These are phyloP conservation scores for Zelonia costaricensis DNA, from an alignment of 208 protist species.

Conservation along the genomic window DNA sequence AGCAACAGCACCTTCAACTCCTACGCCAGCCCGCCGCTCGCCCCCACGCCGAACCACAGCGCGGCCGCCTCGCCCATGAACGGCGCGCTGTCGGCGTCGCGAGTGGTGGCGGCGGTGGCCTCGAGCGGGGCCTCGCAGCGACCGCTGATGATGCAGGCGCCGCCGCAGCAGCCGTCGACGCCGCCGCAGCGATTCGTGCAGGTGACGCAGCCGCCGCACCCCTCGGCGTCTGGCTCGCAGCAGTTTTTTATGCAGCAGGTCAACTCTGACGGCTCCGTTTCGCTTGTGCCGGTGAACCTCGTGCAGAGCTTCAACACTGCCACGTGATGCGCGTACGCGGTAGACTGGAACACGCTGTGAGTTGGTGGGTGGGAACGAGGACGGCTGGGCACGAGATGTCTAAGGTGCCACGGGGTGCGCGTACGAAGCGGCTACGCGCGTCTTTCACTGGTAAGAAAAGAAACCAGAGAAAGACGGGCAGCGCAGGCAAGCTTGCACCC, in stretches of 20 bases:
- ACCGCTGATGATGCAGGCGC: not conserved
- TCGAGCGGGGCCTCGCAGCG: not conserved
- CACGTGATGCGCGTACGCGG: not conserved
- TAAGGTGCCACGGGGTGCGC: no score
- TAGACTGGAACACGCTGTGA: no score
- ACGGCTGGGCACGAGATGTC: no score
- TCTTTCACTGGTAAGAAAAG: no score
- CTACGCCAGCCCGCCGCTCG: constrained; percentile 1
- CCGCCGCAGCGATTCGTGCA: constrained; percentile 4
- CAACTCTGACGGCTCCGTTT: constrained; percentile 29
- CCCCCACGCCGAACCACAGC: constrained; percentile 23
- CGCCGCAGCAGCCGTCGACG: not conserved
- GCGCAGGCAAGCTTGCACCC: no score
- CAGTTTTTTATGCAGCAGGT: constrained; percentile 32
- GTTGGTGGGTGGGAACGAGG: no score
- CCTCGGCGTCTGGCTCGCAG: constrained; percentile 15
- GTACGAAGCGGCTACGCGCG: no score
- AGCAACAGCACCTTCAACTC: constrained; percentile 5
- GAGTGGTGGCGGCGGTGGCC: not conserved
- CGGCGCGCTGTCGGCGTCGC: constrained; percentile 2
- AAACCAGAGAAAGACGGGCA: no score
- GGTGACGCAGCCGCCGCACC: constrained; percentile 2
- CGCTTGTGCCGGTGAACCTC: constrained; percentile 30
- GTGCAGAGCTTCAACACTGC: constrained; percentile 7
- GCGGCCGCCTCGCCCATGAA: constrained; percentile 10